Evolutionary conservation across 139 green algal genomes (phyloP).

Genomic region (Volvox africanus): DNA sequence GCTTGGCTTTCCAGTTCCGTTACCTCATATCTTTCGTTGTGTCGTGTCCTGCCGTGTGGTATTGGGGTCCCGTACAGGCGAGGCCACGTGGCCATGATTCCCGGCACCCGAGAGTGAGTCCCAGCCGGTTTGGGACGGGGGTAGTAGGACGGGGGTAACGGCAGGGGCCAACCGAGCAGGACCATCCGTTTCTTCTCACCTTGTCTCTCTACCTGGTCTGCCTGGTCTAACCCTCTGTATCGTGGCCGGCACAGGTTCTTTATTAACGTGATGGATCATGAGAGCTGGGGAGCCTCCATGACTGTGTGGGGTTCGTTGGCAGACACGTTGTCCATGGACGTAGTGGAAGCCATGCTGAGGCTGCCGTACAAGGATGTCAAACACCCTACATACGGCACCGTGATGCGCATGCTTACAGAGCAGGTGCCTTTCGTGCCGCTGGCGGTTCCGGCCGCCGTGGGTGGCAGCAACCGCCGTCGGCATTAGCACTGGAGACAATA

Average conservation of each 20-base stretch:
- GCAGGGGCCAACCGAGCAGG: no score
- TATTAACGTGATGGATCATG: conserved; percentile 50
- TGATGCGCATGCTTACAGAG: conserved; percentile 50
- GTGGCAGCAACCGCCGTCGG: no score
- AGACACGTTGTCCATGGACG: conserved; percentile 24
- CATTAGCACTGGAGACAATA: no score
- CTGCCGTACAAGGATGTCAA: conserved; percentile 47
- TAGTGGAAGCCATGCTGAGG: conserved; percentile 46
- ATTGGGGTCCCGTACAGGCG: conserved; percentile 1
- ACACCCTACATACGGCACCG: conserved; percentile 47
- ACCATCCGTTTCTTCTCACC: no score
- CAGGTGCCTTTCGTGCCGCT: conserved; percentile 25
- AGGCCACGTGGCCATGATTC: conserved; percentile 44
- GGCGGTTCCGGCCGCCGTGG: not conserved
- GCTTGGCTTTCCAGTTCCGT: no score
- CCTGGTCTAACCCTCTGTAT: no score
- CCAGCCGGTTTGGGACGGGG: not conserved
- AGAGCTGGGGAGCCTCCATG: conserved; percentile 36
- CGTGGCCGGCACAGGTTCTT: conserved; percentile 45
- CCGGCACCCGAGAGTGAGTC: conserved; percentile 21
- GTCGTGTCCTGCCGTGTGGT: not conserved
- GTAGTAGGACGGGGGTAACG: not conserved
- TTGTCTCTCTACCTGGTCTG: no score
- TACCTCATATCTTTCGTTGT: no score
- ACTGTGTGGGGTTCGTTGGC: conserved; percentile 33